Base-by-base conservation (phyloP, 2,329 filamentous ascomycete species). In the Coleophoma crateriformis region DNA sequence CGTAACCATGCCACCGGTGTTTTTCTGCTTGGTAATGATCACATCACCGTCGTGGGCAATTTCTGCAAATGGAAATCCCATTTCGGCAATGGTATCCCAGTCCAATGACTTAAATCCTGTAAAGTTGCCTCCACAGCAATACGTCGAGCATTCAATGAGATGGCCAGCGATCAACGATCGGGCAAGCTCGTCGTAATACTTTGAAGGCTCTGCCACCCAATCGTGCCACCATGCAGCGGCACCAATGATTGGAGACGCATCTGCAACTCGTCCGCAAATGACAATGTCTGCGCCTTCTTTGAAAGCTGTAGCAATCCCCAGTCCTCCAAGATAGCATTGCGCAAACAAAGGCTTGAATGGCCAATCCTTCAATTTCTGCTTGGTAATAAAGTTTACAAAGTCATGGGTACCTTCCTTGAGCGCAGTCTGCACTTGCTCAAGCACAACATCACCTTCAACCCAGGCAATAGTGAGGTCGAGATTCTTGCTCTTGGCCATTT, bases 11-110 rank as follows among this genome's bases (percentile, higher is more conserved):
- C 73, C 71, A 3, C 67, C 68, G 13, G 62, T 56, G 51, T 65
- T 60, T 12, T 66, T 63, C 47, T 73, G 69, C 53, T 72, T 73
- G 15, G 71, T 72, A 58, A 73, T 72, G 20, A 71, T 58, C 7
- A 68, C 66, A 17, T 63, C 53, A 4, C 71, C 71, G 14, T 65
- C 61, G 1, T 57, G 52, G 11, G 65, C 65, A 42, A 73, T 71
- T 51, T 73, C 70, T 6, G 70, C 71, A 43, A 74, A 72, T 2
- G 71, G 71, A 50, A 66, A 74, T 37, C 68, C 71, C 19, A 71
- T 70, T 49, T 75, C 68, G 7, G 65, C 55, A 71, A 71, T 75
- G 19, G 61, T 61, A 27, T 67, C 59, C n/a, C 48, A 45, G 27
- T 62, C 56, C 3, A 66, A 55, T 11, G 13, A 14, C 61, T 65